Evolutionary conservation across 495 filamentous ascomycete species (phyloP), one percentile per base, ranked within the genome.

Genomic region (Daldinia childiae): DNA sequence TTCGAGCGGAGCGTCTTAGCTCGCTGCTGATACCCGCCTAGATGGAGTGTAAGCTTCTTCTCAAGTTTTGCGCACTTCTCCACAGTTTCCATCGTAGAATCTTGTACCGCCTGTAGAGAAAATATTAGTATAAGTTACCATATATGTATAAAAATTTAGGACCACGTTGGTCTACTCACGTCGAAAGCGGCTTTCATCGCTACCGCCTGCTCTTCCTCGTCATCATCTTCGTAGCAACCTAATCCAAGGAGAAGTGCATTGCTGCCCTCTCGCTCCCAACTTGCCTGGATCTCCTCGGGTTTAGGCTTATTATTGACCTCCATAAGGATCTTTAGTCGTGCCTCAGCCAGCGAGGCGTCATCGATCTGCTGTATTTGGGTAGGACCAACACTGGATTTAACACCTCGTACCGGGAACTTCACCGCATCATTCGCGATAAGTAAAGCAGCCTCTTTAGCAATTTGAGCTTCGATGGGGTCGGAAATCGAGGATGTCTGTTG

Each of bases 1-100:
- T 98, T 98, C 66, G 87, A 83, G 29, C 90, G 90, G 11, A 99
- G 85, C 64, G 85, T 89, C 75, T 93, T 93, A 19, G 92, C 89
- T 30, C 95, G 92, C 69, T 92, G 89, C 77, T 93, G 90, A 79
- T 99, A 99, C 57, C 95, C 95, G 29, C 95, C 94, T 0, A 94
- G 88, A 69, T 95, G 89, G 52, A 96, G 80, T 6, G 86, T 86
- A n/a, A 99, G 87, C 82, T 97, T 98, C 84, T 97, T 97, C 79
- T 99, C 94, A 11, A 94, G 82, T 77, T 93, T 95, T 73, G 92
- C 93, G 54, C 90, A 92, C 58, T 88, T 86, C 65, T 93, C 89
- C 5, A 95, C 95, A 0, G 89, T 89, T 4, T 84, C 85, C 61
- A 90, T 84, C 54, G 97, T 87, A 8, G 86, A 83, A 34, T 91